Evolutionary conservation across 306 rosid genomes (phyloP).

Genomic region (Arachis stenosperma): DNA sequence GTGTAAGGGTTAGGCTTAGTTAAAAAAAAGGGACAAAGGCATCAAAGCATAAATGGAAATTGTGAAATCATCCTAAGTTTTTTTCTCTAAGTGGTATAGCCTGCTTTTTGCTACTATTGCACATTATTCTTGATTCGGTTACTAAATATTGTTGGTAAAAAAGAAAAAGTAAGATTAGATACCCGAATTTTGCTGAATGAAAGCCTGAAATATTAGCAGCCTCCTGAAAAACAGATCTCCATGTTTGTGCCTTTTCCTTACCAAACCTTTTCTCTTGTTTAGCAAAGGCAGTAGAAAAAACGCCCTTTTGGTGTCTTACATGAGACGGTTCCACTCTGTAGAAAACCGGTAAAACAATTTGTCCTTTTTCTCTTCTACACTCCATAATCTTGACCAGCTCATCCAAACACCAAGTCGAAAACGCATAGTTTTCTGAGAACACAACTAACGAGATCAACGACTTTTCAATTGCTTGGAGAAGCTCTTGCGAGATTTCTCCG

Average conservation of each 20-base stretch:
- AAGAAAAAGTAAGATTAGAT: background rate
- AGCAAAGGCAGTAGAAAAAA: conserved; percentile 18
- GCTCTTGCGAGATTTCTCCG: background rate
- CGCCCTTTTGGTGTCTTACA: conserved; percentile 32
- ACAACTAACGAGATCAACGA: conserved; percentile 24
- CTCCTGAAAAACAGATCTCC: conserved; percentile 37
- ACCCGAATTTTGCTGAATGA: conserved; percentile 31
- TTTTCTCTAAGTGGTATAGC: too few species aligned
- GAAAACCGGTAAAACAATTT: conserved; percentile 22
- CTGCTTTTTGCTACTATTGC: too few species aligned
- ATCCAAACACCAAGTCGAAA: conserved; percentile 31
- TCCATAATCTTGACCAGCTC: conserved; percentile 37
- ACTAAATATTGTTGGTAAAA: background rate
- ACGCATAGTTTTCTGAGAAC: conserved; percentile 31
- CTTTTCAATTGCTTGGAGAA: conserved; percentile 20
- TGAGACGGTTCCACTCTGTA: conserved; percentile 23
- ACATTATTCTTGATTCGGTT: too few species aligned
- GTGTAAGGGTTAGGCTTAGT: too few species aligned
- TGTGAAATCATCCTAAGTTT: too few species aligned
- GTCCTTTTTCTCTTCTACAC: conserved; percentile 5
- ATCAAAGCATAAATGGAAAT: too few species aligned
- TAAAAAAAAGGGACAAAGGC: too few species aligned
- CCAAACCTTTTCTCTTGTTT: conserved; percentile 4
- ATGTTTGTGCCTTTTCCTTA: background rate
- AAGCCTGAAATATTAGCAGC: conserved; percentile 22